Conservation (phyloP, 768 basidiomycete genomes). For the Sporobolomyces phaffii region DNA sequence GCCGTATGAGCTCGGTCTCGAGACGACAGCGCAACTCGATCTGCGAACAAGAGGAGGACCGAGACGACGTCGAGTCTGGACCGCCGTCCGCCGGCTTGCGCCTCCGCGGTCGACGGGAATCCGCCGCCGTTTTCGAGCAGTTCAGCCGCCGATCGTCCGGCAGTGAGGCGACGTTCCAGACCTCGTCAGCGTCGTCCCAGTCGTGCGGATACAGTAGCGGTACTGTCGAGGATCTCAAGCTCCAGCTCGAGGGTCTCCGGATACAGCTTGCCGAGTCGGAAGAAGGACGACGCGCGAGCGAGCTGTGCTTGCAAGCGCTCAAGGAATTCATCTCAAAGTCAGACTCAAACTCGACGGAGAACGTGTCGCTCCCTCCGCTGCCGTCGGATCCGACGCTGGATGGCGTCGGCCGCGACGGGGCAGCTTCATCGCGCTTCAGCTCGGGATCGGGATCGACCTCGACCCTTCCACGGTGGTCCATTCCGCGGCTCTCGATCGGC, state of each 20-base stretch:
- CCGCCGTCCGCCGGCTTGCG: slow-evolving; percentile 22
- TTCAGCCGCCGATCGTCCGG: slow-evolving; percentile 27
- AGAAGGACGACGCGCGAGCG: slow-evolving; percentile 81
- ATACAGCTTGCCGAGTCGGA: slow-evolving; percentile 67
- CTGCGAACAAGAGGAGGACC: slow-evolving; percentile 9
- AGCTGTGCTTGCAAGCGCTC: slow-evolving; percentile 72
- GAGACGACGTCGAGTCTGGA: neutral
- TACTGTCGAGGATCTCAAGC: slow-evolving; percentile 52
- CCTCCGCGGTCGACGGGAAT: slow-evolving; percentile 25
- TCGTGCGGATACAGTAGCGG: slow-evolving; percentile 5
- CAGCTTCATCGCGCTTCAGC: neutral
- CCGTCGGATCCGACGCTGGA: slow-evolving; percentile 46
- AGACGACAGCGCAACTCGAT: slow-evolving; percentile 15
- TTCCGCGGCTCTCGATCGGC: slow-evolving; percentile 25
- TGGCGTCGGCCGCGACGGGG: slow-evolving; percentile 25
- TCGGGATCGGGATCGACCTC: neutral
- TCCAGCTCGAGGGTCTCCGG: slow-evolving; percentile 60
- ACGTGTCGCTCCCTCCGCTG: slow-evolving; percentile 46
- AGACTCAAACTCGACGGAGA: slow-evolving; percentile 24
- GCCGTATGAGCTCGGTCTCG: slow-evolving; percentile 5
- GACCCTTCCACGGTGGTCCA: slow-evolving; percentile 27
- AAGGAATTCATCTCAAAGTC: slow-evolving; percentile 56
- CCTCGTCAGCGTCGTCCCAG: neutral
- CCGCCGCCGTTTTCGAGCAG: slow-evolving; percentile 28
- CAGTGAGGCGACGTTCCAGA: slow-evolving; percentile 2